Evolutionary conservation across 2,329 filamentous ascomycete species (phyloP).

Genomic region (Sclerotiophoma versabilis): DNA sequence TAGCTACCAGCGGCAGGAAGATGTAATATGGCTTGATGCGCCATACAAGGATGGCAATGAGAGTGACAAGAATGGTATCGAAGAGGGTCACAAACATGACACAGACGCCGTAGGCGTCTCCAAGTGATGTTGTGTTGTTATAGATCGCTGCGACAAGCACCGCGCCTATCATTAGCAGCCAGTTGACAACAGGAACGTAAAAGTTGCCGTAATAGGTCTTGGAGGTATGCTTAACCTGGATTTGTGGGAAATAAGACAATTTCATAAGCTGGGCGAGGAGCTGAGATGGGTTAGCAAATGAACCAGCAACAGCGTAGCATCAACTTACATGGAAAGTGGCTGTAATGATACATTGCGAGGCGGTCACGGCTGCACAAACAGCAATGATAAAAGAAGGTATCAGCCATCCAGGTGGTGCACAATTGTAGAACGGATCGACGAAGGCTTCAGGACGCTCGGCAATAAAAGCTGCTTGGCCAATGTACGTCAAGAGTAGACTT

Average conservation of each 20-base stretch:
- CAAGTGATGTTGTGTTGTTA: slow-evolving; percentile 69
- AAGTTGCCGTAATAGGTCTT: slow-evolving; percentile 75
- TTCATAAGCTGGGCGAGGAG: slow-evolving; percentile 76
- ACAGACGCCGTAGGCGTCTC: slow-evolving; percentile 79
- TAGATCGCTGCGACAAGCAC: slow-evolving; percentile 77
- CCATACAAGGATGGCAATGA: slow-evolving; percentile 78
- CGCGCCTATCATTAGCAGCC: slow-evolving; percentile 77
- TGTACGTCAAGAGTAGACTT: slow-evolving; percentile 70
- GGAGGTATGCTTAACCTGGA: slow-evolving; percentile 76
- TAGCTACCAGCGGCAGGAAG: slow-evolving; percentile 66
- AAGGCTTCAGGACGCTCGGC: slow-evolving; percentile 66
- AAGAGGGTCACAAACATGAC: slow-evolving; percentile 83
- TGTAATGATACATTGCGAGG: slow-evolving; percentile 81
- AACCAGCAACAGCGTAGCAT: background rate
- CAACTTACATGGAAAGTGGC: slow-evolving; percentile 69
- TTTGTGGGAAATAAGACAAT: slow-evolving; percentile 75
- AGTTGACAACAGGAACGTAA: slow-evolving; percentile 78
- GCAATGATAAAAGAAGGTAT: slow-evolving; percentile 74
- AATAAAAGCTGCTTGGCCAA: slow-evolving; percentile 78
- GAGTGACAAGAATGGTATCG: slow-evolving; percentile 75
- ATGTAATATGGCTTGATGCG: slow-evolving; percentile 66
- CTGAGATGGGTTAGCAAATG: slow-evolving; percentile 42
- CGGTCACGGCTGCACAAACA: slow-evolving; percentile 75
- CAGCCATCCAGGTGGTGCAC: slow-evolving; percentile 71
- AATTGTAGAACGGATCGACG: slow-evolving; percentile 77